Evolutionary conservation across 2,329 filamentous ascomycete genomes (phyloP), one percentile per base, ranked within the genome.

Genomic region (Capronia americana): DNA sequence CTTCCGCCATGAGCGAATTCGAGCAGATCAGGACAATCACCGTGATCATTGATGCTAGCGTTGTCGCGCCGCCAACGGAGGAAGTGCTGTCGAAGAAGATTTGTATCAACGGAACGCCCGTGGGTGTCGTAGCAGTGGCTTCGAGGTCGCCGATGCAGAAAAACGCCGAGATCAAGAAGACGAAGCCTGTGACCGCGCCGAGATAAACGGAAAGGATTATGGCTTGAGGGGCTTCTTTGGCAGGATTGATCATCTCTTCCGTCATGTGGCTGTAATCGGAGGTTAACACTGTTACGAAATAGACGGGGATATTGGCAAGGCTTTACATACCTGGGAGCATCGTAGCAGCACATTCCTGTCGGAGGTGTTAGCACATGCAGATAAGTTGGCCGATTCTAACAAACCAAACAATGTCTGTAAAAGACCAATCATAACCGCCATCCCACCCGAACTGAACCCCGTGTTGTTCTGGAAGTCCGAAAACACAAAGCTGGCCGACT

Each of bases 401-500:
- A 20, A 44, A 44, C 79, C 71, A 38, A 72, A 72, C n/a, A 69
- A 34, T 51, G 82, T 79, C 70, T 87, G 84, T 5, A 87, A 71
- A 12, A 87, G 79, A 2, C 85, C 85, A 23, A 87, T 75, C 32
- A 86, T 81, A 0, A 83, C 82, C 4, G 82, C 79, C 75, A 86
- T 86, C 0, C 80, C 77, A 10, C 78, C 75, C 3, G 79, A 79
- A 46, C 80, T 78, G 73, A 84, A 86, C 1, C 85, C 85, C 0
- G 83, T 84, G 46, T 81, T 78, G 69, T 87, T 87, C 58, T 69
- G 63, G 32, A 72, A 71, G n/a, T 73, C 70, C 67, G 86, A 86
- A 72, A 87, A 87, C 8, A 87, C 85, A 69, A 87, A 87, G 26
- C 79, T 79, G 1, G 85, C 79, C 0, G 81, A 75, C 68, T 86